These are phyloP conservation scores for Aspergillus neotritici DNA, from an alignment of 2,329 filamentous ascomycete species.

Conservation along the genomic window DNA sequence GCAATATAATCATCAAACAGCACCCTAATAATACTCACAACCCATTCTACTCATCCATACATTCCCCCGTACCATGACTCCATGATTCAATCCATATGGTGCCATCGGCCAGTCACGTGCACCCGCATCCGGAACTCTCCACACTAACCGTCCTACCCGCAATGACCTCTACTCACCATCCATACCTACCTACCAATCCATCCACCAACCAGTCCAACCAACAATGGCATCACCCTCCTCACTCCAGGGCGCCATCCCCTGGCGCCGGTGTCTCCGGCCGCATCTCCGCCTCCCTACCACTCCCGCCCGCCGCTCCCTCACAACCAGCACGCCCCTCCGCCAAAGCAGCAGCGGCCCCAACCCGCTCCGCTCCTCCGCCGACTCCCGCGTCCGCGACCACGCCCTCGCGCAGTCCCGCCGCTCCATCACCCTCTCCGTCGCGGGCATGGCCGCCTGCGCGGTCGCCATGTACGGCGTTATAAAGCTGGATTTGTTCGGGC, in stretches of 20 bases:
- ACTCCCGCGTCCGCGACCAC: slow-evolving; percentile 14
- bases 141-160: no score
- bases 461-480: slow-evolving; percentile 39
- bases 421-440: slow-evolving; percentile 30
- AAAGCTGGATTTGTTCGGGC: slow-evolving; percentile 32
- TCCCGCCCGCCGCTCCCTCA: slow-evolving; percentile 20
- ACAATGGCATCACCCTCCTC: slow-evolving; percentile 11
- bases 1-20: no score
- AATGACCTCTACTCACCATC: not conserved
- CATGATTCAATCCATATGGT: no score
- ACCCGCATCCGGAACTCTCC: not conserved
- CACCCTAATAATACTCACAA: no score
- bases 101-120: not conserved
- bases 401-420: slow-evolving; percentile 26
- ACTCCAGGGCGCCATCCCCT: slow-evolving; percentile 13
- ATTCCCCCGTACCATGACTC: no score
- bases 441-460: slow-evolving; percentile 36
- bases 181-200: not conserved
- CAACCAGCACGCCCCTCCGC: slow-evolving; percentile 23
- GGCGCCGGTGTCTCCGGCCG: slow-evolving; percentile 24
- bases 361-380: slow-evolving; percentile 25
- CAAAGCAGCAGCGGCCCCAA: slow-evolving; percentile 18
- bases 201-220: not conserved
- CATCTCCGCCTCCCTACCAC: slow-evolving; percentile 12
- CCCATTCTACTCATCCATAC: no score